Percentiles rank a stretch among this genome's conserved stretches.
Evolutionary conservation across 345 rosid genomes (phyloP).

Genomic region (Chamaenerion angustifolium): DNA sequence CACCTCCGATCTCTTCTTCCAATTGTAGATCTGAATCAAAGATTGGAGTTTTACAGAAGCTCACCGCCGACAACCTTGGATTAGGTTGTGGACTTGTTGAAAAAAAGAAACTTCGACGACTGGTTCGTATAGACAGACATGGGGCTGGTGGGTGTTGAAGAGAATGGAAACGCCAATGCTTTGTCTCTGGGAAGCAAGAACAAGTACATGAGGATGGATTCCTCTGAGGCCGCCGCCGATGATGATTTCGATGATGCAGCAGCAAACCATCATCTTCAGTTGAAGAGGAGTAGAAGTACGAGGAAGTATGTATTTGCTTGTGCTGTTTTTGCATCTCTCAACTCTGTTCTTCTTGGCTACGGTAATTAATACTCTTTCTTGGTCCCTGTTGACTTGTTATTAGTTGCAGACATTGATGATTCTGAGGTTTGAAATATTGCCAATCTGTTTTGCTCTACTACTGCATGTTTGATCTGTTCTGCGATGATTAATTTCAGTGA

Average conservation of each 20-base stretch:
- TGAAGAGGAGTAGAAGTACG: conserved; percentile 22
- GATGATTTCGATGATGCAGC: conserved; percentile 18
- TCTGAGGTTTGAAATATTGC: no score
- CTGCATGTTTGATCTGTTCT: background rate
- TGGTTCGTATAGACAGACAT: background rate
- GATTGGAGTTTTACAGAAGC: background rate
- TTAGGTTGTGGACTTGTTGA: background rate
- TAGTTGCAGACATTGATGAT: no score
- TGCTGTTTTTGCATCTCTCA: conserved; percentile 78
- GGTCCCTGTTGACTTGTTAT: background rate
- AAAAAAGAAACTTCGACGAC: no score
- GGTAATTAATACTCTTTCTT: conserved; percentile 25
- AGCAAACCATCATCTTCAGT: conserved; percentile 15
- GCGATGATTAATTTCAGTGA: background rate
- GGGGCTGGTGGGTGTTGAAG: conserved; percentile 38
- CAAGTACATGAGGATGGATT: conserved; percentile 66
- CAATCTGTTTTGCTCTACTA: no score
- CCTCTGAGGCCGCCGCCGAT: conserved; percentile 22
- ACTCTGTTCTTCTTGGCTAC: conserved; percentile 83
- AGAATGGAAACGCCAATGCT: conserved; percentile 32
- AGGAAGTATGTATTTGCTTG: conserved; percentile 56
- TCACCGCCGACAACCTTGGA: background rate
- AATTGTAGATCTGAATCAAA: conserved; percentile 1
- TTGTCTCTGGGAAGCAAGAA: conserved; percentile 44
- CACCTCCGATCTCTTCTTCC: background rate